A percentile compares a stretch with the other conserved stretches of the same genome.
These are phyloP conservation scores for Xylaria castorea DNA, from an alignment of 495 filamentous ascomycete genomes.

Conservation along the genomic window DNA sequence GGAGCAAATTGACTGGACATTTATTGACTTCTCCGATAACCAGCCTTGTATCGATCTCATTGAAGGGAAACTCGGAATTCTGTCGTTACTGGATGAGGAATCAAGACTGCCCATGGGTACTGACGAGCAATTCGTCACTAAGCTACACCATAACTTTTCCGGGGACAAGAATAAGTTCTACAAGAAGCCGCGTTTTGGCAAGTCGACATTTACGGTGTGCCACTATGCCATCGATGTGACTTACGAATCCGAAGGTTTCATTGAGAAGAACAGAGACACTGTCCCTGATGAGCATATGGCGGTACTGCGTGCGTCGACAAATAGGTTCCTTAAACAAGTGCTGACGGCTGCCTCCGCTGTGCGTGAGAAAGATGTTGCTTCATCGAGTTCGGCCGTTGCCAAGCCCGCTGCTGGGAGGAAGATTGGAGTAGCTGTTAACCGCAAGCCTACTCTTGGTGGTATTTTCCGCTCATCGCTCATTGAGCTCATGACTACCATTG, in stretches of 20 bases:
- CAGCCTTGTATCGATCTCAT: slow-evolving; percentile 99
- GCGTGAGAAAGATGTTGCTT: slow-evolving; percentile 82
- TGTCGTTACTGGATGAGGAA: slow-evolving; percentile 94
- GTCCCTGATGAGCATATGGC: slow-evolving; percentile 98
- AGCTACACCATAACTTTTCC: slow-evolving; percentile 94
- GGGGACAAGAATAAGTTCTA: slow-evolving; percentile 95
- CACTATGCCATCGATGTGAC: slow-evolving; percentile 99
- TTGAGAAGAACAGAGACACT: slow-evolving; percentile 99
- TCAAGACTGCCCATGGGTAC: slow-evolving; percentile 96
- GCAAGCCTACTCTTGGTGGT: slow-evolving; percentile 95
- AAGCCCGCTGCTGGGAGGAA: slow-evolving; percentile 78
- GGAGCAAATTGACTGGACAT: slow-evolving; percentile 98
- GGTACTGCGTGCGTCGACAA: slow-evolving; percentile 82
- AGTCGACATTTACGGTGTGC: slow-evolving; percentile 97
- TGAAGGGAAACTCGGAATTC: slow-evolving; percentile 92
- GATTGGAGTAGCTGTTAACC: slow-evolving; percentile 87
- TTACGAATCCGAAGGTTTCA: slow-evolving; percentile 99
- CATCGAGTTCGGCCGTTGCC: slow-evolving; percentile 71
- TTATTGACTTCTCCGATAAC: slow-evolving; percentile 99
- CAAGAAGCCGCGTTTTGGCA: slow-evolving; percentile 97
- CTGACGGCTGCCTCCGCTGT: slow-evolving; percentile 83
- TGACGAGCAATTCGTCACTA: slow-evolving; percentile 96
- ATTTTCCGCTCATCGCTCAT: slow-evolving; percentile 99
- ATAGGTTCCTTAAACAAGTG: slow-evolving; percentile 84
- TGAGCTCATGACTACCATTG: slow-evolving; percentile 97